Evolutionary conservation across 2,329 filamentous ascomycete species (phyloP).

Genomic region (Cercospora canescens): DNA sequence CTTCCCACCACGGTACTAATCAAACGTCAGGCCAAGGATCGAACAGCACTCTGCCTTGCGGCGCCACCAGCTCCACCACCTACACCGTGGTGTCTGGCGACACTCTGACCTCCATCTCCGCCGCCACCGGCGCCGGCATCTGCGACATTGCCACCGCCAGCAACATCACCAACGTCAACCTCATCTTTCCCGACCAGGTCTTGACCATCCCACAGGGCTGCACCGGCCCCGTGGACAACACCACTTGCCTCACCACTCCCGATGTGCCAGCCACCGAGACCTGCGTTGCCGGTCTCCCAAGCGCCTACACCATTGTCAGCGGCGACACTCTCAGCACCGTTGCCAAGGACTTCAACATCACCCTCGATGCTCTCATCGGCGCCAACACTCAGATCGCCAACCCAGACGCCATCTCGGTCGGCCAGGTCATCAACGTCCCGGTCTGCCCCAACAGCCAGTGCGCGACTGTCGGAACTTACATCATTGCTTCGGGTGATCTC

Average conservation of each 20-base stretch:
- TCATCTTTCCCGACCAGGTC: slow-evolving; percentile 32
- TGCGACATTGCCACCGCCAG: slow-evolving; percentile 31
- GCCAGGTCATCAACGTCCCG: slow-evolving; percentile 30
- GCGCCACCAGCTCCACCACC: slow-evolving; percentile 17
- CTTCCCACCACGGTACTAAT: not conserved
- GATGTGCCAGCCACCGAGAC: slow-evolving; percentile 17
- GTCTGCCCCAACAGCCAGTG: slow-evolving; percentile 27
- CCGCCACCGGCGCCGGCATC: slow-evolving; percentile 25
- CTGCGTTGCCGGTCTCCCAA: slow-evolving; percentile 28
- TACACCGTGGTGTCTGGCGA: slow-evolving; percentile 25
- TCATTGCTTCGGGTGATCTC: slow-evolving; percentile 27
- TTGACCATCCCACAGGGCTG: slow-evolving; percentile 33
- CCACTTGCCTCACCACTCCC: slow-evolving; percentile 21
- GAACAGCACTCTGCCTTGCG: slow-evolving; percentile 17
- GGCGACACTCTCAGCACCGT: slow-evolving; percentile 28
- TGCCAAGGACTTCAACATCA: slow-evolving; percentile 30
- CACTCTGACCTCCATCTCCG: slow-evolving; percentile 26
- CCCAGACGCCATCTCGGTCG: slow-evolving; percentile 21
- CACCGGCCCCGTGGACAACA: slow-evolving; percentile 27
- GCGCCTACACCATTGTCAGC: slow-evolving; percentile 24
- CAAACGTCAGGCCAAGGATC: not conserved
- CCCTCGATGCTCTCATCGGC: slow-evolving; percentile 21
- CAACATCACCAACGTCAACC: slow-evolving; percentile 37
- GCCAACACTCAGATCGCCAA: slow-evolving; percentile 30
- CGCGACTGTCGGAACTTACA: slow-evolving; percentile 23